phyloP scores from a whole-genome alignment of 257 asterid genomes.

The Capsicum baccatum region DNA sequence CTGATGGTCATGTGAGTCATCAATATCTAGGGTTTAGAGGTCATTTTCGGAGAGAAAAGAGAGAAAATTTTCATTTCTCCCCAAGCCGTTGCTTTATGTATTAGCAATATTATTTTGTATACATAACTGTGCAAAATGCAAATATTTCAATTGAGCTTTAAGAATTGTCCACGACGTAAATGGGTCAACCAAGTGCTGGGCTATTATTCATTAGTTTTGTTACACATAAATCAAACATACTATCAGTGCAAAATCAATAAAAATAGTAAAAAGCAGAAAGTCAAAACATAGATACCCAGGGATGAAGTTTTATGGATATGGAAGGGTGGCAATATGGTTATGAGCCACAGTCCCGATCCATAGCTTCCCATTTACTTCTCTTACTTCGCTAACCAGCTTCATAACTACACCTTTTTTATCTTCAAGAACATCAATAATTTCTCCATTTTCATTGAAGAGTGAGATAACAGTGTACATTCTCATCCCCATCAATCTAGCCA shows the following conservation, averaged over 20 bases:
- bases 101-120: too few relatives aligned
- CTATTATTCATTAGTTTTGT: constrained; percentile 16
- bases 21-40: too few relatives aligned
- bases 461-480: constrained; percentile 75
- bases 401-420: constrained; percentile 78
- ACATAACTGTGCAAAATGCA: not conserved
- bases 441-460: constrained; percentile 60
- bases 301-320: constrained; percentile 48
- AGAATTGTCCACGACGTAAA: not conserved
- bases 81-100: too few relatives aligned
- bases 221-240: not conserved
- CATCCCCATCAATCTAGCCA: constrained; percentile 72
- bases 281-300: not conserved
- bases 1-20: too few relatives aligned
- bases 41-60: too few relatives aligned
- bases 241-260: not conserved
- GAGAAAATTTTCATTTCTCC: too few relatives aligned
- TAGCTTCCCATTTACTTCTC: constrained; percentile 68
- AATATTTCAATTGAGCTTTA: not conserved
- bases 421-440: constrained; percentile 82
- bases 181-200: not conserved
- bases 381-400: constrained; percentile 93
- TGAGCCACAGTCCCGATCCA: constrained; percentile 98
- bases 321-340: constrained; percentile 83
- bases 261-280: not conserved